Conservation (phyloP, 768 basidiomycete species). For the Rhodotorula toruloides region DNA sequence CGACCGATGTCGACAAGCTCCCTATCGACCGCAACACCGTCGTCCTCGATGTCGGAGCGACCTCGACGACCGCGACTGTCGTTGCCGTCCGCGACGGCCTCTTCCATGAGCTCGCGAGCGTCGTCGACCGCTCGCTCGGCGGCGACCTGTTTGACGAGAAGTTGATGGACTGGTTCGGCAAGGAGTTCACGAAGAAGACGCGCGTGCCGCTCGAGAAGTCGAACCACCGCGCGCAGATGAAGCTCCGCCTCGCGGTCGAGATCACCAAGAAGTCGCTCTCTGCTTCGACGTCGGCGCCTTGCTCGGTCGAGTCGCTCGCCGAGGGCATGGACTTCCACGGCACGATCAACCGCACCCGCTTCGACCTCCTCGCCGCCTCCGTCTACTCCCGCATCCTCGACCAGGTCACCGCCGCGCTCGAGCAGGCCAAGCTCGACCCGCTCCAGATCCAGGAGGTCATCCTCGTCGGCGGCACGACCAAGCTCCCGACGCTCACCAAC, state of each 20-base stretch:
- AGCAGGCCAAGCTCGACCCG: constrained; percentile 46
- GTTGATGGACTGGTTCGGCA: constrained; percentile 82
- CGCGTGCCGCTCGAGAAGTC: constrained; percentile 62
- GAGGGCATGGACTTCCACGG: constrained; percentile 87
- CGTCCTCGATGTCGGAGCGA: constrained; percentile 73
- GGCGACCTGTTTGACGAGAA: constrained; percentile 72
- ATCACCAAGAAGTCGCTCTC: constrained; percentile 89
- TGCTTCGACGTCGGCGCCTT: constrained; percentile 78
- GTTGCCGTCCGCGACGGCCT: constrained; percentile 65
- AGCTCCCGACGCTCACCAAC: constrained; percentile 48
- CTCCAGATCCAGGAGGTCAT: constrained; percentile 51
- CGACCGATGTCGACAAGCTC: constrained; percentile 46
- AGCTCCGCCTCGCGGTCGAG: constrained; percentile 84
- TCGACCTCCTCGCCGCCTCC: constrained; percentile 48
- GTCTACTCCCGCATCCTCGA: constrained; percentile 40
- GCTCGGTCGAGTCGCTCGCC: constrained; percentile 88
- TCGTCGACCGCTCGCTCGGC: constrained; percentile 51
- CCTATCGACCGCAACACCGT: constrained; percentile 66
- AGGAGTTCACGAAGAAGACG: constrained; percentile 96
- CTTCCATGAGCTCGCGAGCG: constrained; percentile 61
- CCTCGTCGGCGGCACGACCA: constrained; percentile 50
- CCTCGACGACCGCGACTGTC: constrained; percentile 63
- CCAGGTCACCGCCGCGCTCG: constrained; percentile 46
- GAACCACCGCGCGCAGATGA: constrained; percentile 84
- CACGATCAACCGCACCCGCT: constrained; percentile 52